Evolutionary conservation across 345 rosid genomes (phyloP), one percentile per base, ranked within the genome.

Genomic region (Atalantia buxifolia): DNA sequence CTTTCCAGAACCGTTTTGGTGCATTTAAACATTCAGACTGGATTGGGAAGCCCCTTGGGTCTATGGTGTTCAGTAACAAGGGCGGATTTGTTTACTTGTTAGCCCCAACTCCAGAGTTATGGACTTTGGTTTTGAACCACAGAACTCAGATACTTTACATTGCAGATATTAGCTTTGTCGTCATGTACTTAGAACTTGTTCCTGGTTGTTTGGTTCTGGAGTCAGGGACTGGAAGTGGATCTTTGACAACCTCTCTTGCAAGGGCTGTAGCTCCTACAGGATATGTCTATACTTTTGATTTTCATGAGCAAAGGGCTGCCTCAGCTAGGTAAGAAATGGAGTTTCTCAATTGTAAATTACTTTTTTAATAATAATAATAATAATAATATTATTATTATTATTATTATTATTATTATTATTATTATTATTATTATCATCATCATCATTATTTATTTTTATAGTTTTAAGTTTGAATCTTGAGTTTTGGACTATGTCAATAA

Each of bases 181-280:
- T 91, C 19, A 90, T 85, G 91, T 92, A 85, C 86, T 85, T 94
- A 77, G 99, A 95, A 84, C 79, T 95, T 21, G 96, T 92, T 64
- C 98, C 98, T 65, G 97, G 99, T 6, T 92, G 97, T 84, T 30
- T 94, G 83, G 97, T 94, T 79, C 91, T 96, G 10, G 98, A 96
- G 88, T 92, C 97, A 0, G 99, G 99, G 21, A 94, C 98, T 0
- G 99, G 97, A 42, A 96, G 98, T 77, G 98, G 99, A 56, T 94
- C 98, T 28, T 87, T 95, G 73, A 90, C 98, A 1, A 88, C 98
- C 13, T 92, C 99, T 7, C 91, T 93, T 68, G 94, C 96, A 6
- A 82, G 98, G 84, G 98, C 99, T 31, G 91, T 92, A 42, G 96
- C 95, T 85, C 97, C 99, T 30, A 86, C 86, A 9, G 99, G 99